Conservation (phyloP, 495 filamentous ascomycete species). For the Penicillium macrosclerotiorum region DNA sequence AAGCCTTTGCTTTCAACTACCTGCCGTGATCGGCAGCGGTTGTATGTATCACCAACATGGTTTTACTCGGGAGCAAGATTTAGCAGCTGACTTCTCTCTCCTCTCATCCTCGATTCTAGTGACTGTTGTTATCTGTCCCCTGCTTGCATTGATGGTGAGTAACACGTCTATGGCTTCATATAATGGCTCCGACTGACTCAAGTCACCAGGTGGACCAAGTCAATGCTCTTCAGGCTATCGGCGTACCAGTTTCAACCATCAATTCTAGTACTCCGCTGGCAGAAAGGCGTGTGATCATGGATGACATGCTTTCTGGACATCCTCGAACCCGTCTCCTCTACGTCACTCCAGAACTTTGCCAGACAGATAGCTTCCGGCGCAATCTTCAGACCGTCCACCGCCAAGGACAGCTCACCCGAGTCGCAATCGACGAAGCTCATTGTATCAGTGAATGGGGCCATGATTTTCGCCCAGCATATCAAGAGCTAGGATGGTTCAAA, state of each 20-base stretch:
- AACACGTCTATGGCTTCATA: neutral
- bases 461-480: constrained; percentile 92
- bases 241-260: constrained; percentile 77
- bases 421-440: constrained; percentile 93
- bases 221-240: constrained; percentile 67
- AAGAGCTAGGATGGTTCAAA: constrained; percentile 85
- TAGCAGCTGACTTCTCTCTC: constrained; percentile 1
- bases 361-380: constrained; percentile 72
- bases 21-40: constrained; percentile 81
- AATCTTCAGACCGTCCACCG: constrained; percentile 69
- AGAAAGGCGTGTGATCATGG: constrained; percentile 66
- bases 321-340: constrained; percentile 82
- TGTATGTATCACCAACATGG: constrained; percentile 52
- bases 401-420: constrained; percentile 77
- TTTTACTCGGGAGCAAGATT: constrained; percentile 1
- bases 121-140: constrained; percentile 86
- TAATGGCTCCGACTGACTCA: neutral
- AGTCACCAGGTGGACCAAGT: constrained; percentile 78
- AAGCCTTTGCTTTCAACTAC: constrained; percentile 90
- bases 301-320: constrained; percentile 83
- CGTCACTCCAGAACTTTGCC: constrained; percentile 88
- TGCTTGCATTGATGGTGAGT: constrained; percentile 85
- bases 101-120: constrained; percentile 48
- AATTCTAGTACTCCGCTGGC: constrained; percentile 71
- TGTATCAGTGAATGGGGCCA: constrained; percentile 99